A percentile compares a stretch with the other conserved stretches of the same genome.
phyloP scores from a whole-genome alignment of 2,329 filamentous ascomycete genomes.

The Chlorencoelia australis region DNA sequence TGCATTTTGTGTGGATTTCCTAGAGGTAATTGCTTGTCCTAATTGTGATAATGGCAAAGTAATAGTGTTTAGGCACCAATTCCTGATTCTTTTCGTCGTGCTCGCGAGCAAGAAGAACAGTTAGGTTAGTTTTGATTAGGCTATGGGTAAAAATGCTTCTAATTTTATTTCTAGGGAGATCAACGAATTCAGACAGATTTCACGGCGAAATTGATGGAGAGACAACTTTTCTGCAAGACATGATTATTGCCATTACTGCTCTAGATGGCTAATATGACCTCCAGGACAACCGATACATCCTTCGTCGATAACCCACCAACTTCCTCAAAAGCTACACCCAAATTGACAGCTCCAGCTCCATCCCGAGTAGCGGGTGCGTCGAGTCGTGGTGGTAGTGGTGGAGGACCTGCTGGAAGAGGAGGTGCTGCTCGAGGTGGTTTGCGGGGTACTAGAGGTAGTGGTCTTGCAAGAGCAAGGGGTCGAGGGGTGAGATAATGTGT shows the following conservation, averaged over 20 bases:
- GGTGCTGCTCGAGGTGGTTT: conserved; percentile 23
- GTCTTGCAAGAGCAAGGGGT: conserved; percentile 26
- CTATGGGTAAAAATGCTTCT: conserved; percentile 6
- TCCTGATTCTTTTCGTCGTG: conserved; percentile 67
- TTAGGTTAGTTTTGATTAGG: conserved; percentile 27
- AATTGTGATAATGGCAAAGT: not conserved
- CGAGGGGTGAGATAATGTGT: conserved; percentile 21
- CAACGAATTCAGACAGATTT: conserved; percentile 29
- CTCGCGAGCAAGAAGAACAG: conserved; percentile 46
- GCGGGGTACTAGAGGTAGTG: conserved; percentile 26
- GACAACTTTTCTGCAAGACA: conserved; percentile 70
- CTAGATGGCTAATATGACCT: conserved; percentile 9
- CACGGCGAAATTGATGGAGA: conserved; percentile 46
- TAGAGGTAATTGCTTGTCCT: conserved; percentile 55
- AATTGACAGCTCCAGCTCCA: conserved; percentile 27
- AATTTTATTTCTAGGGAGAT: conserved; percentile 16
- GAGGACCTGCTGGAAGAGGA: conserved; percentile 23
- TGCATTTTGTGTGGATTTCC: conserved; percentile 95
- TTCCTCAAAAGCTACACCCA: conserved; percentile 40
- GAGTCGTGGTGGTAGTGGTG: conserved; percentile 12
- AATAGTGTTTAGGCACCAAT: conserved; percentile 58
- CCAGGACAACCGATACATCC: conserved; percentile 79
- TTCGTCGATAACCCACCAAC: conserved; percentile 75
- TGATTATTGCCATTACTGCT: conserved; percentile 1
- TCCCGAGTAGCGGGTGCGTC: conserved; percentile 17